Conservation (phyloP, 805 yeast genomes). For the Candida jianshihensis region DNA sequence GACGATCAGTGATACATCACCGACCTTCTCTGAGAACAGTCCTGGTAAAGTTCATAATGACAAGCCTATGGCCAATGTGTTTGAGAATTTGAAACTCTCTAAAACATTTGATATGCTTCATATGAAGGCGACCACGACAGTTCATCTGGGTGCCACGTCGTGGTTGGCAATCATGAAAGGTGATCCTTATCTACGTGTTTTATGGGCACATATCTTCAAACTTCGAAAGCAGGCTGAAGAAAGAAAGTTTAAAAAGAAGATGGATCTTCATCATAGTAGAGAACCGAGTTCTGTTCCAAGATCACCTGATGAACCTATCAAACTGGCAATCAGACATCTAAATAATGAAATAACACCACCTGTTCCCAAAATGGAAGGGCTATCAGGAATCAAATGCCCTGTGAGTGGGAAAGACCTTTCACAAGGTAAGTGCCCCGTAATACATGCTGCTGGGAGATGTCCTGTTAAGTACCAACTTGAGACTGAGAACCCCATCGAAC, state of each 20-base stretch:
- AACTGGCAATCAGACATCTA: background rate
- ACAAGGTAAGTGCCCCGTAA: slow-evolving; percentile 22
- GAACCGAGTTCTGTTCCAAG: background rate
- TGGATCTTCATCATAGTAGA: background rate
- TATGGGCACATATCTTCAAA: slow-evolving; percentile 44
- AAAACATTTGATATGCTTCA: slow-evolving; percentile 39
- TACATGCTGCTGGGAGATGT: slow-evolving; percentile 6
- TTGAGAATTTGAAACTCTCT: slow-evolving; percentile 28
- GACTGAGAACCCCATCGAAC: too few species aligned
- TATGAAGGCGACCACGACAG: slow-evolving; percentile 34
- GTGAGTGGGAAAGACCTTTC: slow-evolving; percentile 10
- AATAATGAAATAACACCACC: background rate
- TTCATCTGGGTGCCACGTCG: slow-evolving; percentile 45
- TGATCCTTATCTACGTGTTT: slow-evolving; percentile 46
- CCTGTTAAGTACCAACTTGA: background rate
- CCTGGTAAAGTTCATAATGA: background rate
- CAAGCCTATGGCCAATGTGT: background rate
- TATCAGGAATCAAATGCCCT: slow-evolving; percentile 5
- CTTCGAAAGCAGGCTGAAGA: slow-evolving; percentile 31
- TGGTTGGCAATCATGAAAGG: slow-evolving; percentile 56
- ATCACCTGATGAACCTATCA: background rate
- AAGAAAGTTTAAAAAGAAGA: slow-evolving; percentile 11
- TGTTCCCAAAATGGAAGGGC: background rate
- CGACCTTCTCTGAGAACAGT: background rate
- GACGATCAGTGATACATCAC: slow-evolving; percentile 2